Base-by-base conservation (phyloP, 2,329 filamentous ascomycete species). In the Bipolaris gigantea region DNA sequence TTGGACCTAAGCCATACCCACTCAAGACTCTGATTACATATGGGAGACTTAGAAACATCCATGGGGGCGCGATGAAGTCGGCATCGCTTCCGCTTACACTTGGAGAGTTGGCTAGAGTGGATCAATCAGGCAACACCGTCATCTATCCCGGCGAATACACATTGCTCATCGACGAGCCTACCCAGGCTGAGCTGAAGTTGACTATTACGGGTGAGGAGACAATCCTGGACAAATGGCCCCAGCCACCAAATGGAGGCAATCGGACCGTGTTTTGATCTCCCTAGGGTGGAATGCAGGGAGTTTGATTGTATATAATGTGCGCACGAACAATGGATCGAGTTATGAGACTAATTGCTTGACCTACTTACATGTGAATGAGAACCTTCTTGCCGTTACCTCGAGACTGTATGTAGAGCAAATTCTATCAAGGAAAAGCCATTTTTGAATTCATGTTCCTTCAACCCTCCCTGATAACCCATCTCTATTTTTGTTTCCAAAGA, bases 21-120 rank as follows among this genome's bases (percentile, higher is more conserved):
- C 75, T 75, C 39, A 85, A 85, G 70, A 77, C 76, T 2, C 75
- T 85, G 0, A 80, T 79, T 1, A 75, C 77, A 2, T 85, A 85
- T 61, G 65, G 70, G 1, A 73, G 83, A n/a, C 59, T 82, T 3
- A 70, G 70, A 48, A 63, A 69, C 32, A 67, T 83, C 35, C 53
- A 65, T 4, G 59, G 73, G 0, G 76, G 74, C 0, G 49, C 64
- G 15, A 69, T 66, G 0, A 48, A 46, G 5, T 74, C 63, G 4
- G 75, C 72, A 0, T 60, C 61, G 0, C 63, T 85, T 4, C 66
- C 73, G 5, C 58, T 83, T 23, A 81, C 75, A 2, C 68, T 85
- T 1, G 82, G 79, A 0, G 77, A 74, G 21, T 62, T 85, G 34
- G 78, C 79, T 1, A 71, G 83, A 2, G 77, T 78, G 0, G 80